phyloP scores from a whole-genome alignment of 345 rosid genomes.

The Rhodamnia argentea region DNA sequence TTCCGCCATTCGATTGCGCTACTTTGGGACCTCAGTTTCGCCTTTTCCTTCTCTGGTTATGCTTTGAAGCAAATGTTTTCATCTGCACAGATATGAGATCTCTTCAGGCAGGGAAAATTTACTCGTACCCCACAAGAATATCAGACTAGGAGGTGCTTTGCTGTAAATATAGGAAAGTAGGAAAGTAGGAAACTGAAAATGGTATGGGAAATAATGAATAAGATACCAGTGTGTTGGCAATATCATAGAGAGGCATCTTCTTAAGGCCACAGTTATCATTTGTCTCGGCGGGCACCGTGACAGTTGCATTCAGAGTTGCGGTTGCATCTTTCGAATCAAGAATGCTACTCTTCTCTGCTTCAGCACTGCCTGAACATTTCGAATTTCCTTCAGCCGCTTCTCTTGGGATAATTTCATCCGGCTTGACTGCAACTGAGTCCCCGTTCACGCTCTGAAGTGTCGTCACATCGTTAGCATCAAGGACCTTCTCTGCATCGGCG shows the following conservation, averaged over 20 bases:
- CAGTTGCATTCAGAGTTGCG: slow-evolving; percentile 15
- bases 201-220: neutral
- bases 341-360: slow-evolving; percentile 9
- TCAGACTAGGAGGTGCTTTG: neutral
- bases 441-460: slow-evolving; percentile 4
- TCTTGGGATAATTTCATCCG: neutral
- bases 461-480: neutral
- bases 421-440: neutral
- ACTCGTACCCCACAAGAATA: neutral
- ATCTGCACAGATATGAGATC: slow-evolving; percentile 6
- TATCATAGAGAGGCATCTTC: slow-evolving; percentile 68
- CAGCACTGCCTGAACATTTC: slow-evolving; percentile 3
- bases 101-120: neutral
- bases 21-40: slow-evolving; percentile 4
- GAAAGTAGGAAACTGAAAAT: neutral
- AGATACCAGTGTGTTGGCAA: slow-evolving; percentile 53
- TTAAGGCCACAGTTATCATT: slow-evolving; percentile 24
- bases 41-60: slow-evolving; percentile 15
- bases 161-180: neutral
- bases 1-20: neutral
- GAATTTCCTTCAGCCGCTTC: slow-evolving; percentile 1
- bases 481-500: slow-evolving; percentile 11
- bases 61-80: slow-evolving; percentile 24
- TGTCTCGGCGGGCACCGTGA: slow-evolving; percentile 15
- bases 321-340: slow-evolving; percentile 20